These are phyloP conservation scores for Musa beccarii DNA, from an alignment of 176 grass and related monocot species.

Conservation along the genomic window DNA sequence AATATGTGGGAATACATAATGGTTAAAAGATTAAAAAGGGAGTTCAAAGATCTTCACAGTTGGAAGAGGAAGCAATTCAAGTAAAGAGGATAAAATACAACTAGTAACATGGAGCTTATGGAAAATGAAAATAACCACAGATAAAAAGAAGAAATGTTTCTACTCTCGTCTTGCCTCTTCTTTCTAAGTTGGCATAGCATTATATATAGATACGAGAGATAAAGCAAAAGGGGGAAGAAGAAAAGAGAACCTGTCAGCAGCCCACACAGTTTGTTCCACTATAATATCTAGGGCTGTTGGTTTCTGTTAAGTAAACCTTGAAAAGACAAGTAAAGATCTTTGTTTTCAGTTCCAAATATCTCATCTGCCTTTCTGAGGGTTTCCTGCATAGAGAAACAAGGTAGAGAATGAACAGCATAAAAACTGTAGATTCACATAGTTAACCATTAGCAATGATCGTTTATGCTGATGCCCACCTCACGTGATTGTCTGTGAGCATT, in stretches of 20 bases:
- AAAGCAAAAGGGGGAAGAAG: not conserved
- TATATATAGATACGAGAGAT: too few species aligned
- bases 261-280: not conserved
- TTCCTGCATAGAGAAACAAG: slow-evolving; percentile 38
- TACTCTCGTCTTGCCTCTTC: too few species aligned
- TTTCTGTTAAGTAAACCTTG: slow-evolving; percentile 74
- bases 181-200: too few species aligned
- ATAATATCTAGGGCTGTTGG: slow-evolving; percentile 25
- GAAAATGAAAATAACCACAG: too few species aligned
- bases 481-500: slow-evolving; percentile 86
- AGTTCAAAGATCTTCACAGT: too few species aligned
- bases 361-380: slow-evolving; percentile 88
- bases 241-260: not conserved
- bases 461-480: slow-evolving; percentile 35
- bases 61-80: too few species aligned
- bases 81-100: too few species aligned
- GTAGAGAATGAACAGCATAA: not conserved
- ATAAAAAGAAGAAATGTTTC: too few species aligned
- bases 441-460: not conserved
- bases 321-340: slow-evolving; percentile 83
- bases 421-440: not conserved
- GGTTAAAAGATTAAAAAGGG: too few species aligned
- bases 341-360: slow-evolving; percentile 85
- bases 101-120: too few species aligned
- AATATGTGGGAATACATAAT: too few species aligned